phyloP scores from a whole-genome alignment of 108 stramenopile genomes.

The Tribonema minus region DNA sequence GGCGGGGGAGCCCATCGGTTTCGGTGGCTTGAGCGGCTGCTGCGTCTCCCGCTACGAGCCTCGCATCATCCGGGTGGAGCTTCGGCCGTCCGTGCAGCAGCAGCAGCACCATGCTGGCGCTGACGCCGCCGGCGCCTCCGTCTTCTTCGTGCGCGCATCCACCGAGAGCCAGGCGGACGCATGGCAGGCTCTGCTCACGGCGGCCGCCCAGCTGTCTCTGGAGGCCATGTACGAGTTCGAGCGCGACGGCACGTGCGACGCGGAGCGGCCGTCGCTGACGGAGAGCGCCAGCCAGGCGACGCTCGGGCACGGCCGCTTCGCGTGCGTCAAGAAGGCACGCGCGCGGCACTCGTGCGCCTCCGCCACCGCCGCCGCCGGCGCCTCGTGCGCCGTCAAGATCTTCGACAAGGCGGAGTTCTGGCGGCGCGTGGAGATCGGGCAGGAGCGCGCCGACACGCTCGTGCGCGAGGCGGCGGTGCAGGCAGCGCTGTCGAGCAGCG shows the following conservation, averaged over 20 bases:
- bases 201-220: not conserved
- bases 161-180: not conserved
- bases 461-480: slow-evolving; percentile 72
- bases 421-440: slow-evolving; percentile 67
- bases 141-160: not conserved
- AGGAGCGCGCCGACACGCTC: slow-evolving; percentile 79
- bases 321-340: not conserved
- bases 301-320: not conserved
- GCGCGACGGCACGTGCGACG: too few species aligned
- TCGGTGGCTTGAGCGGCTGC: not conserved
- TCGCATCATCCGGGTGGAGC: not conserved
- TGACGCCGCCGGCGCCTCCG: not conserved
- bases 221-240: not conserved
- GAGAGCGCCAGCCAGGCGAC: not conserved
- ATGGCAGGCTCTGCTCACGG: not conserved
- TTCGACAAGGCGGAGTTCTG: slow-evolving; percentile 82
- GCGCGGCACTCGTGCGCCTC: too few species aligned
- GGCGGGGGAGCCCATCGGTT: not conserved
- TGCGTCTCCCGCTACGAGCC: not conserved
- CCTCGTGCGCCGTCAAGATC: slow-evolving; percentile 70
- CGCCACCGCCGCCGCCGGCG: too few species aligned
- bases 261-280: too few species aligned
- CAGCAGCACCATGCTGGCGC: too few species aligned
- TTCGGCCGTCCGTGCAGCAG: too few species aligned
- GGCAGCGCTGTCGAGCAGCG: slow-evolving; percentile 50